Base-by-base conservation (phyloP, 371 early-diverging fungal genomes). In the Mortierella sp. region DNA sequence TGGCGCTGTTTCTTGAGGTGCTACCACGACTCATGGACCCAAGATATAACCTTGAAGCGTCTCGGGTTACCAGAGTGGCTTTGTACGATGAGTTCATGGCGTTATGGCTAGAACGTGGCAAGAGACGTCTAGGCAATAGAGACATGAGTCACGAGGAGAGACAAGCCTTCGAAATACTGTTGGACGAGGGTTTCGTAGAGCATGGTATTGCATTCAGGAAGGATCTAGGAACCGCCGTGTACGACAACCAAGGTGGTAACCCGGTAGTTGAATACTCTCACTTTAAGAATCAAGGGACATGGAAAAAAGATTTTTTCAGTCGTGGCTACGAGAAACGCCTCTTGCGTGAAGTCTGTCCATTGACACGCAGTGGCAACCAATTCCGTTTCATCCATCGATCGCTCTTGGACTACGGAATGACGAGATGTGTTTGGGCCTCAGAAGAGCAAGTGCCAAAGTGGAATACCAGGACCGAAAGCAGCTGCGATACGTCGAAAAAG, bases 21-120 rank as follows among this genome's bases (percentile, higher is more conserved):
- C 58, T 67, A 24, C 47, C 68, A 11, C 63, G 65, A 36, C 21
- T 60, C 28, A 2, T 28, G 60, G 60, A 33, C 38, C 60, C 19
- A 60, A 3, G 21, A 1, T 21, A 41, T 15, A 41, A 58, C 16
- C 32, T 58, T 16, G 16, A 21, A 15, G 22, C 58, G 2, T 7
- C 32, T 33, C 9, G 8, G 58, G 32, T 58, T 40, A 40, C 38
- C 41, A 33, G 60, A 10, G 40, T 60, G 40, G 11, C 36, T 21
- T 41, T 60, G 16, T 60, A 60, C n/a, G 45, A 60, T 36, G 40
- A 60, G 21, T 60, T 60, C 41, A 40, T 60, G n/a, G 60, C 7
- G 41, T 13, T n/a, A 21, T 60, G 60, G 58, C 32, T 58, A 6
- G 58, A 58, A 28, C 58, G 33, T 15, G 58, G 58, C 9, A 22